Evolutionary conservation across 2,329 filamentous ascomycete species (phyloP).

Genomic region (Aaosphaeria arxii): DNA sequence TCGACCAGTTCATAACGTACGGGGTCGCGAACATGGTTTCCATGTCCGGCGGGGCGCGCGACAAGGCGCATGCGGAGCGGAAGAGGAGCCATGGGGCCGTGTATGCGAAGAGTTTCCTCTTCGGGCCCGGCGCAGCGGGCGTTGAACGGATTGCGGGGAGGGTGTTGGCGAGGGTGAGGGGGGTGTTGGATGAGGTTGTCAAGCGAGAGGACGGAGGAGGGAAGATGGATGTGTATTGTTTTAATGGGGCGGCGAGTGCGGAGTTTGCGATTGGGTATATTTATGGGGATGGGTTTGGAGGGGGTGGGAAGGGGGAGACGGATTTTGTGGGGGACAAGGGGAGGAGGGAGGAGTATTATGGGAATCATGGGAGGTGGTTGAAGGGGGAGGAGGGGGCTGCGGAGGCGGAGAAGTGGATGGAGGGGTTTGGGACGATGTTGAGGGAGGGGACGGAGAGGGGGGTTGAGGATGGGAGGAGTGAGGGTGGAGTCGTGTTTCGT

Average conservation of each 20-base stretch:
- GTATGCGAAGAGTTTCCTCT: conserved; percentile 44
- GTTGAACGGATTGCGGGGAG: not conserved
- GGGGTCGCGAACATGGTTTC: conserved; percentile 66
- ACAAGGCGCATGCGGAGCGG: conserved; percentile 60
- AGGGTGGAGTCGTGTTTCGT: conserved; percentile 18
- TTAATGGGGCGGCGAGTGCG: conserved; percentile 68
- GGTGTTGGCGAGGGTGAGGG: conserved; percentile 31
- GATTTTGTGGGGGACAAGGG: conserved; percentile 57
- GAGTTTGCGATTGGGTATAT: conserved; percentile 70
- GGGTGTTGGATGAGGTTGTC: no score
- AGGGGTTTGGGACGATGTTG: conserved; percentile 52
- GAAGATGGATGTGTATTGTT: conserved; percentile 48
- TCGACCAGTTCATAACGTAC: conserved; percentile 64
- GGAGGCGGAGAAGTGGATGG: conserved; percentile 61
- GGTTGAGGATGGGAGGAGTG: conserved; percentile 27
- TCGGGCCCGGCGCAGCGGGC: not conserved
- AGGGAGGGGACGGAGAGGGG: no score
- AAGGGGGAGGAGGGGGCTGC: conserved; percentile 44
- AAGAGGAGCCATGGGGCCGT: conserved; percentile 73
- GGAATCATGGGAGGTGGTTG: conserved; percentile 12
- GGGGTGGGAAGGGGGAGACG: conserved; percentile 55
- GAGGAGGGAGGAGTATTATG: conserved; percentile 58
- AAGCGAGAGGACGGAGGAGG: conserved; percentile 66
- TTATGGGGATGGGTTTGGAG: conserved; percentile 40
- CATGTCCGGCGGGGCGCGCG: conserved; percentile 46